A percentile compares a stretch with the other conserved stretches of the same genome.
phyloP scores from a whole-genome alignment of 2,329 filamentous ascomycete species.

The Colletotrichum noveboracense region DNA sequence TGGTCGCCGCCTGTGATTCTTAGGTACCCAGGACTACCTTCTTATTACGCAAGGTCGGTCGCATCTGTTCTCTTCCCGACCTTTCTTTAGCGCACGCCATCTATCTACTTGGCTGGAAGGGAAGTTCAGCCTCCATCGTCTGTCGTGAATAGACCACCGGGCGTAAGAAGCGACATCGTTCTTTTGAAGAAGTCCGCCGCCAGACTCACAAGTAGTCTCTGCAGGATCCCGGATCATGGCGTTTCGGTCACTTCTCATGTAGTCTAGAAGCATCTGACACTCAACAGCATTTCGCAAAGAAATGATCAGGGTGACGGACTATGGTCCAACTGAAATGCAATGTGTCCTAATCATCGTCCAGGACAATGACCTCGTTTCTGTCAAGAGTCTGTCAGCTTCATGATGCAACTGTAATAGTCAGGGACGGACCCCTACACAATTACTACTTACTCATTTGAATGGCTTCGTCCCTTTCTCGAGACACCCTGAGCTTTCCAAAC shows the following conservation, averaged over 20 bases:
- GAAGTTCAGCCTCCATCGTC: not conserved
- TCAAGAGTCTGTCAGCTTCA: not conserved
- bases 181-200: no score
- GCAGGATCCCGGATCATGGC: not conserved
- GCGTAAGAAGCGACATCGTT: not conserved
- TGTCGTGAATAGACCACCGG: rapidly evolving
- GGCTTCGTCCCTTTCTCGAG: rapidly evolving
- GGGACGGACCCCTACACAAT: not conserved
- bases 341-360: not conserved
- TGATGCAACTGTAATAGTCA: not conserved
- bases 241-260: not conserved
- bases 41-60: rapidly evolving
- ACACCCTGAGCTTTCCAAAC: not conserved
- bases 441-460: not conserved
- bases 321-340: not conserved
- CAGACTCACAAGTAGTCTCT: no score
- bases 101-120: rapidly evolving
- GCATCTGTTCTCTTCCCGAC: not conserved
- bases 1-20: not conserved
- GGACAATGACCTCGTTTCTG: not conserved
- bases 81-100: rapidly evolving
- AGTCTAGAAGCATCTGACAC: not conserved
- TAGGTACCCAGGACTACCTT: not conserved
- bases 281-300: not conserved
- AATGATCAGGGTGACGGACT: not conserved